Evolutionary conservation across 192 early-diverging fungal species (phyloP), one percentile per base, ranked within the genome.

Genomic region (Backusella mclennaniae): DNA sequence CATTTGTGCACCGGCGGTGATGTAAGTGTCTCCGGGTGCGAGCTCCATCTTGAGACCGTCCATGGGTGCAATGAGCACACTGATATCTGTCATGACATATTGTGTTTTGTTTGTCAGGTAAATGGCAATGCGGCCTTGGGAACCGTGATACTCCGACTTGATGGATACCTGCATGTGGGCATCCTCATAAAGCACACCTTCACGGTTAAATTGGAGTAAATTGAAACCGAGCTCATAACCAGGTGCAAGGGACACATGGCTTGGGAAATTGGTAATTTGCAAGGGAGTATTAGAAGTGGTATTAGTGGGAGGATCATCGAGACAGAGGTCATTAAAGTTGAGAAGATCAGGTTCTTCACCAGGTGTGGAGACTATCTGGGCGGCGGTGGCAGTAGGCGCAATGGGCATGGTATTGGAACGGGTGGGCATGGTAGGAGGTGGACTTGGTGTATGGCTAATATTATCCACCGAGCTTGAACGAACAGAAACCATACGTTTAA

Each of bases 171-270:
- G 96, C 52, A 99, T 78, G 71, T 92, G 90, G 7, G 85, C 85
- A 79, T 98, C 96, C 82, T 98, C 96, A 79, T 95, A 97, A 38
- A 99, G 77, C 0, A 99, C 91, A 6, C 98, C 98, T 82, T 98
- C 96, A 56, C 83, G 73, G 4, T 87, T 85, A 80, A 87, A 91
- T 52, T 95, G 78, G 41, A 97, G 80, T 66, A 86, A 85, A 67
- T 90, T 87, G 69, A 87, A 91, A 73, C 85, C 84, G 31, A 77
- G 77, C 56, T 88, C 86, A 68, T 85, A 84, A 53, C 87, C 86
- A 29, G 84, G 83, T 1, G 88, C 83, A 78, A 89, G 38, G 31
- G 83, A 76, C 53, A 83, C 77, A 72, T 87, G 77, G 67, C 79
- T 69, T n/a, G 82, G 71, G 63, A 77, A 71, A 77, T 76, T 56